Evolutionary conservation across 805 yeast genomes (phyloP).

Genomic region (Allodekkera sacchari): DNA sequence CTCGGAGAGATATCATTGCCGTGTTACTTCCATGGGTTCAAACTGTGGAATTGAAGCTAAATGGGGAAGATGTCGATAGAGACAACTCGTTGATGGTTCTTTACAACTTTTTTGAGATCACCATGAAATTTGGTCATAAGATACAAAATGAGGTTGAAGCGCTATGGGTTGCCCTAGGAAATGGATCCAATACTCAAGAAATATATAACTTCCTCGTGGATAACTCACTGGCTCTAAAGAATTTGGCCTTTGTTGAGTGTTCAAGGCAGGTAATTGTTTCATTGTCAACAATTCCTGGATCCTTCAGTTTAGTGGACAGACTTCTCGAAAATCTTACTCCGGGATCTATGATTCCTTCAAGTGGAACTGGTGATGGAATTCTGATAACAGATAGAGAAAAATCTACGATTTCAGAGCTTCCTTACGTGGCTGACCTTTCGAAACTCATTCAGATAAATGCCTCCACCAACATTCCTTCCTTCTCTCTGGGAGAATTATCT

Average conservation of each 20-base stretch:
- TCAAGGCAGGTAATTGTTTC: conserved; percentile 78
- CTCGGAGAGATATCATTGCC: conserved; percentile 71
- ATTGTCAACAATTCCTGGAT: conserved; percentile 46
- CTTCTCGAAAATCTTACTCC: conserved; percentile 72
- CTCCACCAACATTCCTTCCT: conserved; percentile 45
- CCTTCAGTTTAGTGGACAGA: conserved; percentile 49
- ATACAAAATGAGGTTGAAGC: conserved; percentile 88
- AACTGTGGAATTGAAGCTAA: conserved; percentile 51
- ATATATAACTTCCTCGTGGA: conserved; percentile 64
- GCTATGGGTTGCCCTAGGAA: conserved; percentile 90
- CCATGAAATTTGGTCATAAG: conserved; percentile 63
- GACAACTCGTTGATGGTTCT: conserved; percentile 57
- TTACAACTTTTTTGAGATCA: conserved; percentile 74
- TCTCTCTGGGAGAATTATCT: conserved; percentile 83
- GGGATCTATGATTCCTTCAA: conserved; percentile 72
- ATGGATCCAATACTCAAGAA: conserved; percentile 56
- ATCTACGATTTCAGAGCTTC: conserved; percentile 29
- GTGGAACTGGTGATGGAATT: conserved; percentile 8
- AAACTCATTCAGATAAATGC: conserved; percentile 38
- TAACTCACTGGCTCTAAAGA: conserved; percentile 61
- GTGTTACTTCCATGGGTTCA: conserved; percentile 92
- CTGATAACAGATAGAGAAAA: conserved; percentile 9
- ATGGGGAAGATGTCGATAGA: conserved; percentile 19
- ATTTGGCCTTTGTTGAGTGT: conserved; percentile 65
- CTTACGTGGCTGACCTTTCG: conserved; percentile 71